A percentile compares a stretch with the other conserved stretches of the same genome.
phyloP scores from a whole-genome alignment of 2,329 filamentous ascomycete species.

The Blumeria graminis region DNA sequence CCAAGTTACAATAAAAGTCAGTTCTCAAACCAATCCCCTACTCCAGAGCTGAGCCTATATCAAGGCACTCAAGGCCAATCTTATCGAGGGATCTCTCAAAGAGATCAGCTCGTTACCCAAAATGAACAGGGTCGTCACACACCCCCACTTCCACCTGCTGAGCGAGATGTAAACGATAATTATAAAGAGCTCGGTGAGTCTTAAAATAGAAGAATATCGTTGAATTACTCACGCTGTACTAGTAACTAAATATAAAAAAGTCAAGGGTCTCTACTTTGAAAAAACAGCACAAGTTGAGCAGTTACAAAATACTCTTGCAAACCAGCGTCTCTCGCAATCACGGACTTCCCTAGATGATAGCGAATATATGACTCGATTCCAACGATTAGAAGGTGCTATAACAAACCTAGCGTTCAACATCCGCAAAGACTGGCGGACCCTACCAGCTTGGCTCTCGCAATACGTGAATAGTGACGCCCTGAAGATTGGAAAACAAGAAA shows the following conservation, averaged over 20 bases:
- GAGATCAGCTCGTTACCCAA: slow-evolving; percentile 11
- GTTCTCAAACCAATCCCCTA: slow-evolving; percentile 9
- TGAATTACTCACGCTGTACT: slow-evolving; percentile 4
- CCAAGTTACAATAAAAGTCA: slow-evolving; percentile 12
- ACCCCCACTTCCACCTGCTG: slow-evolving; percentile 17
- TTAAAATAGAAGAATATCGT: neutral
- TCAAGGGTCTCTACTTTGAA: slow-evolving; percentile 94
- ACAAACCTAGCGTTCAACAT: slow-evolving; percentile 92
- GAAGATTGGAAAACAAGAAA: slow-evolving; percentile 78
- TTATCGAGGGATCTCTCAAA: slow-evolving; percentile 15
- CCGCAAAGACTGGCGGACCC: slow-evolving; percentile 69
- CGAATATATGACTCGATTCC: slow-evolving; percentile 77
- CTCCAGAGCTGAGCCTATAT: slow-evolving; percentile 10
- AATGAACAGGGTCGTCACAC: slow-evolving; percentile 22
- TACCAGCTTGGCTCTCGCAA: slow-evolving; percentile 58
- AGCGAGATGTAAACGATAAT: slow-evolving; percentile 14
- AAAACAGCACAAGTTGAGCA: slow-evolving; percentile 75
- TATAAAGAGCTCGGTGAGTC: slow-evolving; percentile 21
- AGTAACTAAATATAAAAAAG: slow-evolving; percentile 95
- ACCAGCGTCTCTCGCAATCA: slow-evolving; percentile 83
- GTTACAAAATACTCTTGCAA: slow-evolving; percentile 89
- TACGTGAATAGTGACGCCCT: slow-evolving; percentile 71
- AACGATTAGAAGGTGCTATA: slow-evolving; percentile 75
- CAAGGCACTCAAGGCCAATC: slow-evolving; percentile 9
- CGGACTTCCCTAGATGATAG: slow-evolving; percentile 86